Base-by-base conservation (phyloP, 1,284 basidiomycete species). In the Lignosus rhinocerotis region DNA sequence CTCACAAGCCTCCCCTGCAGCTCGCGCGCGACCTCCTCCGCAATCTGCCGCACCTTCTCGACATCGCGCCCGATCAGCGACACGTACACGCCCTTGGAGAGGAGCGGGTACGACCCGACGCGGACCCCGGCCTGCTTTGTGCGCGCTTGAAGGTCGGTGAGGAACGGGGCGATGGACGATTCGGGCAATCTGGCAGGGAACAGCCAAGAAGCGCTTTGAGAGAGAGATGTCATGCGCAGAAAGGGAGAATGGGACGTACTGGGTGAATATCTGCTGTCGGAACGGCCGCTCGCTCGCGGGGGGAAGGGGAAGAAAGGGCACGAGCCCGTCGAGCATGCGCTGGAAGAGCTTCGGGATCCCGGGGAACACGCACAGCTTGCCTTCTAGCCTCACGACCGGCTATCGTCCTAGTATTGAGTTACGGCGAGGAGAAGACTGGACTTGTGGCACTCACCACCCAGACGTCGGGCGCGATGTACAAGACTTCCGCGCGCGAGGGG, bases 261-360 rank as follows among this genome's bases (percentile, higher is more conserved):
- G 75, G 11, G 92, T 94, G 70, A 87, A 92, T 14, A 94, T 81
- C 68, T 93, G 86, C 59, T 92, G 83, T 56, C 93, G 78, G 70
- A 82, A 82, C 0, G 90, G 91, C 54, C 90, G 86, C 66, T 87
- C 80, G 43, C 78, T 76, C 8, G 80, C 77, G 0, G 91, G 88
- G 2, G 92, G 90, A 14, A 95, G 80, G 0, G 92, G 86, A 1
- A 95, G 76, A 70, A 88, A 93, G 1, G 86, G 83, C 32, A 82
- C 84, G 31, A 96, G 75, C 16, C 80, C 84, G 53, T 87, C 80
- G 33, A 95, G 76, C 78, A 96, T 87, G 70, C 85, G 85, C 67
- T 92, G 86, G 75, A 95, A 96, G 19, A 96, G 79, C 0, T 80
- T 77, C 0, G 94, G 94, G 53, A 96, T 93, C n/a, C 94, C 94